Percentiles rank a stretch among this genome's conserved stretches.
Conservation (phyloP, 257 asterid species). For the Eustoma russellianum region DNA sequence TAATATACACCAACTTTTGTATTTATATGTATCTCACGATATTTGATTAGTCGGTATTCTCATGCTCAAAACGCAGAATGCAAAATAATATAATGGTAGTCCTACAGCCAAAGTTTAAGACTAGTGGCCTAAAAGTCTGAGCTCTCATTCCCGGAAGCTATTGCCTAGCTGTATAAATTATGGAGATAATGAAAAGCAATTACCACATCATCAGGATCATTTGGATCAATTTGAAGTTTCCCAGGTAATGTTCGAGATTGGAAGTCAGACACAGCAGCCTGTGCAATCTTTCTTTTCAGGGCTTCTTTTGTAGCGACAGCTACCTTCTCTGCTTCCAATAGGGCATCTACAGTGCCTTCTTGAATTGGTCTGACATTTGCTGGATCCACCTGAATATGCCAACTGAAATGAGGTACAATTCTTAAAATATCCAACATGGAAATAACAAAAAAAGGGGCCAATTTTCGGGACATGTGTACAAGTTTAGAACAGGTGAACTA, state of each 20-base stretch:
- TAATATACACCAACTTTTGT: too few relatives aligned
- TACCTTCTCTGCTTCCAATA: conserved; percentile 83
- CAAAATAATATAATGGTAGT: too few relatives aligned
- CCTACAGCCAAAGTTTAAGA: too few relatives aligned
- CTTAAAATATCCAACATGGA: conserved; percentile 1
- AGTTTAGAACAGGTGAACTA: neutral
- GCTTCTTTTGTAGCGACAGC: conserved; percentile 96
- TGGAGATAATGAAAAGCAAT: conserved; percentile 5
- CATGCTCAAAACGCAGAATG: too few relatives aligned
- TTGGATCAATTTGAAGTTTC: conserved; percentile 75
- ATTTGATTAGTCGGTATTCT: too few relatives aligned
- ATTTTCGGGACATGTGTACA: neutral
- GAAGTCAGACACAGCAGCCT: conserved; percentile 59
- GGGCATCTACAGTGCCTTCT: conserved; percentile 55
- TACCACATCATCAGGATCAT: conserved; percentile 99
- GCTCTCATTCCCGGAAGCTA: too few relatives aligned
- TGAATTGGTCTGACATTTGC: conserved; percentile 63
- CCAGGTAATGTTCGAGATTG: conserved; percentile 71
- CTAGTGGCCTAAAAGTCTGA: too few relatives aligned
- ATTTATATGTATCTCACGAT: too few relatives aligned
- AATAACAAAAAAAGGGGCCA: neutral
- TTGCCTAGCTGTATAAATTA: too few relatives aligned
- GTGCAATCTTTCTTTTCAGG: conserved; percentile 88
- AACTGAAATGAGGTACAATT: conserved; percentile 7
- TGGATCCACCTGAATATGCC: conserved; percentile 74